Percentiles rank a stretch among this genome's conserved stretches.
These are phyloP conservation scores for Candolleomyces efflorescens DNA, from an alignment of 768 basidiomycete genomes.

Conservation along the genomic window DNA sequence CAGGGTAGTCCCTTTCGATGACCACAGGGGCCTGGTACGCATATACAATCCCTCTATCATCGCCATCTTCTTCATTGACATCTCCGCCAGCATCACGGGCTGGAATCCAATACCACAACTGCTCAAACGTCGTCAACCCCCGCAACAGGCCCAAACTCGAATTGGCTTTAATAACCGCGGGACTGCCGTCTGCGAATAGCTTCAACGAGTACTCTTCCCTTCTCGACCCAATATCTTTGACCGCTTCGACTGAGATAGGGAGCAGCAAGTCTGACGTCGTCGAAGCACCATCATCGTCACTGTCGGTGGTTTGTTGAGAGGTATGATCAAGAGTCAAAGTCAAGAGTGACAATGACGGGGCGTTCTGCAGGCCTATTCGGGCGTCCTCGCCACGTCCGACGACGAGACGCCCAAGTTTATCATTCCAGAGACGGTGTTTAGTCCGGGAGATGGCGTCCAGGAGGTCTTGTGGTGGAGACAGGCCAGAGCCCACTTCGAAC, in stretches of 20 bases:
- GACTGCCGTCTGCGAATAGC: constrained; percentile 49
- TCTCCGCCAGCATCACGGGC: background rate
- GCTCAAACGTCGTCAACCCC: constrained; percentile 74
- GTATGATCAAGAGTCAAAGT: constrained; percentile 34
- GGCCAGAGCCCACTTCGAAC: constrained; percentile 23
- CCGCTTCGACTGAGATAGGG: constrained; percentile 50
- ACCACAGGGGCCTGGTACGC: constrained; percentile 51
- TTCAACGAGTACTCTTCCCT: constrained; percentile 58
- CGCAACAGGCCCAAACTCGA: constrained; percentile 65
- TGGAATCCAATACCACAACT: constrained; percentile 59
- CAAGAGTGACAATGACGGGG: constrained; percentile 39
- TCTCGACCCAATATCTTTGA: constrained; percentile 41
- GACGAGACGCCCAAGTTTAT: constrained; percentile 56
- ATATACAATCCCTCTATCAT: constrained; percentile 39
- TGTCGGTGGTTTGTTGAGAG: background rate
- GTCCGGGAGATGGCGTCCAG: constrained; percentile 52
- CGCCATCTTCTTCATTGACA: constrained; percentile 37
- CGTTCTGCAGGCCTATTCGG: constrained; percentile 29
- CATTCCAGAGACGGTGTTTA: constrained; percentile 36
- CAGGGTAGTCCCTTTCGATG: constrained; percentile 56
- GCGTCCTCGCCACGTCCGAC: constrained; percentile 55
- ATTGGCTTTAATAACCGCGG: constrained; percentile 54
- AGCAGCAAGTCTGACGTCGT: constrained; percentile 18
- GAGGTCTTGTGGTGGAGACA: constrained; percentile 50
- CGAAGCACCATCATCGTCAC: no score